Conservation (phyloP, 2,329 filamentous ascomycete genomes). For the Ophiostoma novo-ulmi region DNA sequence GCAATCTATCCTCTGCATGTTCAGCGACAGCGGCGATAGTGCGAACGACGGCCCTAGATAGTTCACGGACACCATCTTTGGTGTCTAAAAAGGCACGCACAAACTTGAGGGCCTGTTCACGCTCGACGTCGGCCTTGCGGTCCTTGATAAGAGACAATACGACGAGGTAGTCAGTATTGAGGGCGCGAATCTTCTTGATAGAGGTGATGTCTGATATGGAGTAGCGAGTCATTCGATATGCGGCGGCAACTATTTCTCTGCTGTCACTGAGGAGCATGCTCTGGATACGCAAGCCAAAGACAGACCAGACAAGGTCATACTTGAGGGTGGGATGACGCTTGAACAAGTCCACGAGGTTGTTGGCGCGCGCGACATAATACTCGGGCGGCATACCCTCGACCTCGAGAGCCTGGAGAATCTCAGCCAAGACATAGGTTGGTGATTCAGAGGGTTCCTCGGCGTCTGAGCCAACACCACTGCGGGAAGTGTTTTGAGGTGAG, state of each 20-base stretch:
- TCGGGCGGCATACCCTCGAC: slow-evolving; percentile 81
- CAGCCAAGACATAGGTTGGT: slow-evolving; percentile 83
- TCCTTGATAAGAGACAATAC: slow-evolving; percentile 92
- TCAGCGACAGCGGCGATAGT: slow-evolving; percentile 89
- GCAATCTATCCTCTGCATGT: slow-evolving; percentile 75
- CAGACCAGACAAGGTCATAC: slow-evolving; percentile 92
- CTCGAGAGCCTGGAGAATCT: slow-evolving; percentile 86
- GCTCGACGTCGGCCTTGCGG: slow-evolving; percentile 91
- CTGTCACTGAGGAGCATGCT: slow-evolving; percentile 94
- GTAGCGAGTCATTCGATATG: slow-evolving; percentile 88
- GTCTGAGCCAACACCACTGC: slow-evolving; percentile 55
- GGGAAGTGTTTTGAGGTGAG: slow-evolving; percentile 54
- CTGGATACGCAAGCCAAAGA: slow-evolving; percentile 90
- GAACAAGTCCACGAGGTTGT: slow-evolving; percentile 92
- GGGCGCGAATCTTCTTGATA: slow-evolving; percentile 74
- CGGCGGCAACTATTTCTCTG: slow-evolving; percentile 89
- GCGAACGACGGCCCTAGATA: slow-evolving; percentile 80
- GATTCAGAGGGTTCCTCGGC: slow-evolving; percentile 70
- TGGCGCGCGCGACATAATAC: slow-evolving; percentile 91
- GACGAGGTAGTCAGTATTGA: slow-evolving; percentile 90
- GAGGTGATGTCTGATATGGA: slow-evolving; percentile 89
- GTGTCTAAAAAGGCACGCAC: slow-evolving; percentile 92
- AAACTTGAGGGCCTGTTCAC: slow-evolving; percentile 95
- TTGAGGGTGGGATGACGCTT: slow-evolving; percentile 89
- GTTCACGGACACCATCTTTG: slow-evolving; percentile 81